phyloP scores from a whole-genome alignment of 331 rosid species.

The Acacia pycnantha region DNA sequence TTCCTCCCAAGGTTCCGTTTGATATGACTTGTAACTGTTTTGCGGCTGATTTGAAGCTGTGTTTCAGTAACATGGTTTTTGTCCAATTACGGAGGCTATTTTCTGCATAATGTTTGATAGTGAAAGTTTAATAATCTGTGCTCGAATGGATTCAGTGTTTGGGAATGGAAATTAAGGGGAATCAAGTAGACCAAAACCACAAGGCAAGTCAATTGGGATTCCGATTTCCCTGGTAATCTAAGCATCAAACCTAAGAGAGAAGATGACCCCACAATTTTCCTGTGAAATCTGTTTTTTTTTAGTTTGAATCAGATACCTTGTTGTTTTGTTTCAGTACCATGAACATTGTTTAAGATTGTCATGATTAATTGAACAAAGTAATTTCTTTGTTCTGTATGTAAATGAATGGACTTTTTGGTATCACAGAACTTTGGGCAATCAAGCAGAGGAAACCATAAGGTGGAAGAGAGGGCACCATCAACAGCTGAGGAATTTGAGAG shows the following conservation, averaged over 20 bases:
- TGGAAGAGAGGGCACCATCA: conserved; percentile 64
- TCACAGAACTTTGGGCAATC: conserved; percentile 42
- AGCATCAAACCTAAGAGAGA: not conserved
- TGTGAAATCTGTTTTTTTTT: not conserved
- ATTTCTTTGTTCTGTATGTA: not conserved
- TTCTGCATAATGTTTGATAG: not conserved
- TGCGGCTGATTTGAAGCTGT: conserved; percentile 8
- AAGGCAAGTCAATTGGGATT: conserved; percentile 19
- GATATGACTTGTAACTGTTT: not conserved
- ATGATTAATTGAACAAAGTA: not conserved
- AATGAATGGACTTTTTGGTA: conserved; percentile 7
- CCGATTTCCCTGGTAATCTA: not conserved
- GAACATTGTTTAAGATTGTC: not conserved
- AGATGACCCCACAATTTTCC: not conserved
- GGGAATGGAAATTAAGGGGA: not conserved
- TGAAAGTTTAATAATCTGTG: not conserved
- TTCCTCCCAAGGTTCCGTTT: not conserved
- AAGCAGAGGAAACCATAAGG: conserved; percentile 19
- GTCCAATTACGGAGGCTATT: not conserved
- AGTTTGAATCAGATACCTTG: not conserved
- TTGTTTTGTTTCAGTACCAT: not conserved
- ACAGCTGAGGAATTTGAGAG: conserved; percentile 56
- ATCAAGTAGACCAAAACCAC: conserved; percentile 14
- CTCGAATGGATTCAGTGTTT: conserved; percentile 16
- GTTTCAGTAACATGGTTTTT: not conserved